A percentile compares a stretch with the other conserved stretches of the same genome.
phyloP scores from a whole-genome alignment of 2,329 filamentous ascomycete genomes.

The Arthrobotrys sinensis region DNA sequence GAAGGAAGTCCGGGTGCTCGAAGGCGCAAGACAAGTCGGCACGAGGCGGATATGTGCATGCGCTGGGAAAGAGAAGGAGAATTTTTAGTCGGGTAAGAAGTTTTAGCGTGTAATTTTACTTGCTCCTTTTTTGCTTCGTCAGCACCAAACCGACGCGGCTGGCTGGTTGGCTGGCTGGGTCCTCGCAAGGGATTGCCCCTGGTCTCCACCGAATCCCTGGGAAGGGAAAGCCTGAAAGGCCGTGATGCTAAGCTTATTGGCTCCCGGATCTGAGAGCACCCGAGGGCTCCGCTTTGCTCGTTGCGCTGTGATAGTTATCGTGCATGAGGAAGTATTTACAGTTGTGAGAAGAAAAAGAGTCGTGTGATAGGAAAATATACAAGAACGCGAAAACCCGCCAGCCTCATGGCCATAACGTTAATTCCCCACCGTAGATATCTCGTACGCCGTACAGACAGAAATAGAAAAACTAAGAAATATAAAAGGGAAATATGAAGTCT shows the following conservation, averaged over 20 bases:
- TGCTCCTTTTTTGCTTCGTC: constrained; percentile 40
- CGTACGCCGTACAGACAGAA: constrained; percentile 56
- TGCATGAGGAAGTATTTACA: constrained; percentile 43
- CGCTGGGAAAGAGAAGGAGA: constrained; percentile 14
- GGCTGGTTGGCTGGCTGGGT: constrained; percentile 28
- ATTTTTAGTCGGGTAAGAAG: neutral
- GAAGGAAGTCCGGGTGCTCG: constrained; percentile 34
- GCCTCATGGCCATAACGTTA: constrained; percentile 25
- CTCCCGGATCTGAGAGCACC: constrained; percentile 34
- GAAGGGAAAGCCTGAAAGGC: constrained; percentile 5
- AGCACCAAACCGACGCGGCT: constrained; percentile 48
- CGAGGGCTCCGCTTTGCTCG: constrained; percentile 19
- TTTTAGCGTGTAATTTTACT: constrained; percentile 39
- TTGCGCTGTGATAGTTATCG: constrained; percentile 4
- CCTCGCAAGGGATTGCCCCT: constrained; percentile 52
- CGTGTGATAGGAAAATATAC: constrained; percentile 19
- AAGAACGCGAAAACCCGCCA: constrained; percentile 30
- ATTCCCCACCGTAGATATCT: constrained; percentile 54
- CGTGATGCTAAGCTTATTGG: constrained; percentile 26
- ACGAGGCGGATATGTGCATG: constrained; percentile 53
- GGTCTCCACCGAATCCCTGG: constrained; percentile 29
- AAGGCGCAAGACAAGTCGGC: constrained; percentile 44
- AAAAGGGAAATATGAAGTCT: neutral
- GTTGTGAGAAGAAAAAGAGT: constrained; percentile 17
- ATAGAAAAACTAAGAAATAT: constrained; percentile 12